phyloP scores from a whole-genome alignment of 1,139 yeast genomes.

The Candida labiduridarum region DNA sequence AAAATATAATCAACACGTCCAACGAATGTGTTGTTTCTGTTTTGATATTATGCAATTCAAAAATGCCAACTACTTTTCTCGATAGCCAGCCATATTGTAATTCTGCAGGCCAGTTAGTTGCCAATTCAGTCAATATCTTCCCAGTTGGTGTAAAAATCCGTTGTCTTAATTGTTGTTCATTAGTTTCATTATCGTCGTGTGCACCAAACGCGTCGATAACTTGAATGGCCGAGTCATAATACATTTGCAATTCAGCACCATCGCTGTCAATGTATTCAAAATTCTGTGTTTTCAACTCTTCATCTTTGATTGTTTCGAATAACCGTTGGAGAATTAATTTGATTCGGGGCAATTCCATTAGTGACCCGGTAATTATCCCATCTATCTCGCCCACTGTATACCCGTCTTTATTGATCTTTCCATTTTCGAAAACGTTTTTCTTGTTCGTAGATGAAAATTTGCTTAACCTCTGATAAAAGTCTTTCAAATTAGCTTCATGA shows the following conservation, averaged over 20 bases:
- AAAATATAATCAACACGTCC: constrained; percentile 73
- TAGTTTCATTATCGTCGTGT: constrained; percentile 27
- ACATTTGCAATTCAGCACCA: constrained; percentile 32
- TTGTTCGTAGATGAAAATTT: constrained; percentile 49
- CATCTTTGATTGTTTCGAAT: constrained; percentile 24
- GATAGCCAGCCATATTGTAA: constrained; percentile 87
- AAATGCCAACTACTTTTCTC: constrained; percentile 81
- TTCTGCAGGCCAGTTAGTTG: constrained; percentile 84
- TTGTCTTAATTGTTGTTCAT: constrained; percentile 48
- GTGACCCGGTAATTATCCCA: constrained; percentile 66
- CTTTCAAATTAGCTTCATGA: constrained; percentile 74
- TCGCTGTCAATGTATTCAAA: constrained; percentile 15
- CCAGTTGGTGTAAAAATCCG: constrained; percentile 92
- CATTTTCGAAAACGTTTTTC: constrained; percentile 39
- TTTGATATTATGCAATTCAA: constrained; percentile 49
- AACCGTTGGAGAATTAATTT: constrained; percentile 69
- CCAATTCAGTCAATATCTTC: constrained; percentile 78
- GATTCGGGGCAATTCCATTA: constrained; percentile 65
- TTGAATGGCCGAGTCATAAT: constrained; percentile 56
- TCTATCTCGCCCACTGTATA: constrained; percentile 67
- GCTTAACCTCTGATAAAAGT: constrained; percentile 46
- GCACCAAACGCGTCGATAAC: constrained; percentile 85
- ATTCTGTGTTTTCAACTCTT: constrained; percentile 21
- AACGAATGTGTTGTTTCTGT: constrained; percentile 31
- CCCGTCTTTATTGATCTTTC: constrained; percentile 28